Evolutionary conservation across 2,329 filamentous ascomycete genomes (phyloP).

Genomic region (Zymoseptoria ardabiliae): DNA sequence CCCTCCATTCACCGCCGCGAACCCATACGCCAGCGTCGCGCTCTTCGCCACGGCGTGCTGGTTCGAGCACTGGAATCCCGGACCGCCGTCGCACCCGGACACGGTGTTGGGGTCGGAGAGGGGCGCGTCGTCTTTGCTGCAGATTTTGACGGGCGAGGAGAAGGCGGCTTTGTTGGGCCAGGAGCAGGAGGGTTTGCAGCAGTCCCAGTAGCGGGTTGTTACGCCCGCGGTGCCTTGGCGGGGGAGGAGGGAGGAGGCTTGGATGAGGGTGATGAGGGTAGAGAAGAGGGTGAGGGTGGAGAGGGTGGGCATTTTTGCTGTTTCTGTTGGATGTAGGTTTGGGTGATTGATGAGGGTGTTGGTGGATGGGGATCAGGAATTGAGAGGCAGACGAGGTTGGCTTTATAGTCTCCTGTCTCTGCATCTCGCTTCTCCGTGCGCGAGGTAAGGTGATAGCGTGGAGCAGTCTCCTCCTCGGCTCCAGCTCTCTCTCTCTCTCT

Average conservation of each 20-base stretch:
- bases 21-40: conserved; percentile 54
- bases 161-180: conserved; percentile 52
- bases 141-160: conserved; percentile 46
- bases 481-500: no score
- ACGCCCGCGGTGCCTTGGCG: conserved; percentile 27
- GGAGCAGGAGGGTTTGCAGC: conserved; percentile 62
- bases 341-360: neutral
- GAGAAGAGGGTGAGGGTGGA: conserved; percentile 17
- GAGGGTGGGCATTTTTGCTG: neutral
- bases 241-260: conserved; percentile 32
- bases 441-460: no score
- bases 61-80: conserved; percentile 54
- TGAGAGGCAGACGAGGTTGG: no score
- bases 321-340: neutral
- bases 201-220: conserved; percentile 47
- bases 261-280: conserved; percentile 21
- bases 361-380: neutral
- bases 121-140: conserved; percentile 48
- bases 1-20: conserved; percentile 53
- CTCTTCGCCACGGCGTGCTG: conserved; percentile 57
- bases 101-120: conserved; percentile 43
- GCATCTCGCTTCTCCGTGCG: no score
- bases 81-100: conserved; percentile 51
- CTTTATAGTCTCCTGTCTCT: no score
- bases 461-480: no score